Base-by-base conservation (phyloP, 495 filamentous ascomycete genomes). In the Antarctomyces pellizariae region DNA sequence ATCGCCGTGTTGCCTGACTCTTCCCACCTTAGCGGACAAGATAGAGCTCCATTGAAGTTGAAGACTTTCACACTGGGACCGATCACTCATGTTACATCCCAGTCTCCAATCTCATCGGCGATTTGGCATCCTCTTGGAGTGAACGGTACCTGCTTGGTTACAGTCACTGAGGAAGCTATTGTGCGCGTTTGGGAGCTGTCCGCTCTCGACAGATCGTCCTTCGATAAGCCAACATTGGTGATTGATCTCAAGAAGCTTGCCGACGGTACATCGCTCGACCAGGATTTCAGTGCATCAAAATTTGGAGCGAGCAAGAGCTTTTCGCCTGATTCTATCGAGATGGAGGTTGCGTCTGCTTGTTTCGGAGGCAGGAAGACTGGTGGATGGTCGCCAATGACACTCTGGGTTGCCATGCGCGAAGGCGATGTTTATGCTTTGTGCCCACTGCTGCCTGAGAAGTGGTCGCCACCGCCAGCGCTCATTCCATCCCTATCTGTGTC, bases 371-470 rank as follows among this genome's bases (percentile, higher is more conserved):
- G 52, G 28, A 71, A 68, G 16, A 76, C 82, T 27, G 66, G 76
- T 38, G 71, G 71, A 16, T 92, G 82, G 82, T 71, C 75, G 4
- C 58, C 76, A 8, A 90, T 86, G 78, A 89, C 82, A 2, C 51
- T 92, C 10, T 92, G 79, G 79, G 50, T 90, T 23, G 79, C 75
- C 9, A 92, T 90, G 78, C 59, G 56, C 18, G 72, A 75, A 14
- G 82, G 82, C 3, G 80, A 89, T 38, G 61, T 91, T 5, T 91
- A 92, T 37, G 76, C 78, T 5, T 50, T 92, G n/a, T 90, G 82
- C 44, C 82, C 82, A 6, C 57, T 91, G 3, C 49, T 92, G 15
- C 82, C 82, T 3, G 62, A 60, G 8, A 78, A 67, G 38, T 92
- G 78, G 78, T 58, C 72, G 26, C 70, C 74, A n/a, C 65, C 74